Percentiles rank a stretch among this genome's conserved stretches.
These are phyloP conservation scores for Podila epicladia DNA, from an alignment of 192 early-diverging fungal genomes.

Conservation along the genomic window DNA sequence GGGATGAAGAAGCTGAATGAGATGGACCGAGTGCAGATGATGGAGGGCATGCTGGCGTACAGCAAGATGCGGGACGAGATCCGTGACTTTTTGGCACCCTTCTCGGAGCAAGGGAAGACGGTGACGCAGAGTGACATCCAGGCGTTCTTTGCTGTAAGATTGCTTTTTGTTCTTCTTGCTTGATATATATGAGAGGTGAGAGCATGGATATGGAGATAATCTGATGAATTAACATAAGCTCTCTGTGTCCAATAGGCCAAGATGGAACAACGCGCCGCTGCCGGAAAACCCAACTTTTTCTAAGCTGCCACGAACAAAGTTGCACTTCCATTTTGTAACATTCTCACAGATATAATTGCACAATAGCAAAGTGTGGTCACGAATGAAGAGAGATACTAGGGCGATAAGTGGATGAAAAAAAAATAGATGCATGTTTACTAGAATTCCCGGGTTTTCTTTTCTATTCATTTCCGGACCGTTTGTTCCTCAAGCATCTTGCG, in stretches of 20 bases:
- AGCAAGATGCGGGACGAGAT: constrained; percentile 73
- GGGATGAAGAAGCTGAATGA: constrained; percentile 77
- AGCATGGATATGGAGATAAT: background rate
- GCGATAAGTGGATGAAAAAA: background rate
- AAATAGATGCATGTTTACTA: background rate
- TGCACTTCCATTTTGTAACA: background rate
- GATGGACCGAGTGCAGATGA: constrained; percentile 78
- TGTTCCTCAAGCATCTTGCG: constrained; percentile 48
- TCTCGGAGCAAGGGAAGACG: constrained; percentile 77
- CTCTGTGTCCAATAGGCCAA: constrained; percentile 23
- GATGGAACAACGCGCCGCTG: constrained; percentile 27
- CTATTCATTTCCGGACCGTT: constrained; percentile 26
- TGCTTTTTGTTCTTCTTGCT: background rate
- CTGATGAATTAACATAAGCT: background rate
- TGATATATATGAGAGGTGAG: background rate
- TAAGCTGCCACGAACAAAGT: background rate
- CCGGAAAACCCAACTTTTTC: constrained; percentile 36
- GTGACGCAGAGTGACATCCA: constrained; percentile 80
- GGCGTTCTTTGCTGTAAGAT: constrained; percentile 74
- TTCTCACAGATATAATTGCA: background rate
- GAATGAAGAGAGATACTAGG: background rate
- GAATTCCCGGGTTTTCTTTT: background rate
- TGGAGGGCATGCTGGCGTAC: constrained; percentile 85
- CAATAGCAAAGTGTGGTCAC: background rate
- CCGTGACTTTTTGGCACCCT: constrained; percentile 72